Evolutionary conservation across 2,329 filamentous ascomycete species (phyloP), one percentile per base, ranked within the genome.

Genomic region (Neocucurbitaria cava): DNA sequence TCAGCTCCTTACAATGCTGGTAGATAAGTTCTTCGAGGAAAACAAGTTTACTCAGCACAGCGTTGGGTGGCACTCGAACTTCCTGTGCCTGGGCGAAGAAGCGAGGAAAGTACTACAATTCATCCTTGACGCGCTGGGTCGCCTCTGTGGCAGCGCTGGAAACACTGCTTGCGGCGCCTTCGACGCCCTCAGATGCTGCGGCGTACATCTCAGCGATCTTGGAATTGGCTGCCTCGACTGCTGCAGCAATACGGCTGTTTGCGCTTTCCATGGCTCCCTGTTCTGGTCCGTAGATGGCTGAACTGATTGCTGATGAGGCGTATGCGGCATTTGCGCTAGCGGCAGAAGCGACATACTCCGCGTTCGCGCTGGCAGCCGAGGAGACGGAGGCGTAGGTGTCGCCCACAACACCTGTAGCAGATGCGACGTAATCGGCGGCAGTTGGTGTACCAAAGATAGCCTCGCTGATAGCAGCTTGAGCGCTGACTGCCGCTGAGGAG

Each of bases 371-470:
- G 9, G 63, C 62, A 15, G 51, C 51, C 9, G 64, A 65, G 1
- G 59, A 56, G 3, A 64, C 51, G 6, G 61, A 64, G 28, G 49
- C 55, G 44, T 64, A 64, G 1, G 56, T 50, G 46, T 73, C 76
- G 6, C 73, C 77, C 3, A 77, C 80, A 24, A 75, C 77, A 45
- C 72, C 77, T 1, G 79, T 78, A 0, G 75, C 78, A 17, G 76
- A 77, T 33, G 81, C 81, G 31, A 78, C 71, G 5, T 72, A 70
- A 23, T 70, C 68, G 24, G 75, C 78, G 2, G 78, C 77, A 1
- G 83, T 83, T 0, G 81, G 76, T 0, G 81, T 81, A 18, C 85
- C 84, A 61, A 85, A 87, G 48, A 88, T 78, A 3, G 85, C 84
- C 46, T 78, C 77, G 13, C 79, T 83, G 52, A 87, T 82, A 2